Evolutionary conservation across 2,329 filamentous ascomycete genomes (phyloP).

Genomic region (Diaporthe vexans): DNA sequence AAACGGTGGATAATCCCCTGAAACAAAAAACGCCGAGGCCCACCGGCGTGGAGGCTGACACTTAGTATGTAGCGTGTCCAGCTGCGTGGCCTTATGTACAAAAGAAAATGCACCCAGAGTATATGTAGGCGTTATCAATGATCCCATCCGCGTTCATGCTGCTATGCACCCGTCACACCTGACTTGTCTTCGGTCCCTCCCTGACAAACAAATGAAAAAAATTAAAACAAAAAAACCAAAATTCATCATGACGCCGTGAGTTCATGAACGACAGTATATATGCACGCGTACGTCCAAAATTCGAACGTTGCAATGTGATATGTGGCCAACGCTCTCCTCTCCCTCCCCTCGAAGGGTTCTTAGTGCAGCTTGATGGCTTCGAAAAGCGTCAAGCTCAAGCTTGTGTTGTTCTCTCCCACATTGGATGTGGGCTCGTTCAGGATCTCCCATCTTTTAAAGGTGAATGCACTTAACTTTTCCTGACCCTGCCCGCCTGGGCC

Average conservation of each 20-base stretch:
- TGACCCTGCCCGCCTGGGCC: conserved; percentile 36
- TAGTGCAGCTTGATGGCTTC: conserved; percentile 59
- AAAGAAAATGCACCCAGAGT: conserved; percentile 10
- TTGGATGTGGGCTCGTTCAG: conserved; percentile 68
- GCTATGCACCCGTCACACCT: conserved; percentile 27
- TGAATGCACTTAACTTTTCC: conserved; percentile 48
- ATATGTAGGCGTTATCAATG: conserved; percentile 2
- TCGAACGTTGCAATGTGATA: background rate
- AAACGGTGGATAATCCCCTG: background rate
- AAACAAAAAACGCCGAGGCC: conserved; percentile 12
- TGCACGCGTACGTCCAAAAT: background rate
- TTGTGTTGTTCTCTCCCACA: conserved; percentile 70
- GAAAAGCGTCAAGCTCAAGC: conserved; percentile 70
- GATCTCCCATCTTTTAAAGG: conserved; percentile 69
- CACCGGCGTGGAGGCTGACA: background rate
- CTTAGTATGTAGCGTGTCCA: background rate
- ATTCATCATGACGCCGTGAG: conserved; percentile 25
- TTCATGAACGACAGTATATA: conserved; percentile 31
- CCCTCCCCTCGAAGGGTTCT: background rate
- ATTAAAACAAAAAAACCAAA: background rate
- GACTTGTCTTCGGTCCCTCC: conserved; percentile 3
- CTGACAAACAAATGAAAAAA: conserved; percentile 3
- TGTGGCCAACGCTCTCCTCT: background rate
- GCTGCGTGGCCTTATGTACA: conserved; percentile 24
- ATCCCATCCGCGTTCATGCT: conserved; percentile 24